Evolutionary conservation across 129 eudicot genomes (phyloP), one percentile per base, ranked within the genome.

Genomic region (Gnaphalium uliginosum): DNA sequence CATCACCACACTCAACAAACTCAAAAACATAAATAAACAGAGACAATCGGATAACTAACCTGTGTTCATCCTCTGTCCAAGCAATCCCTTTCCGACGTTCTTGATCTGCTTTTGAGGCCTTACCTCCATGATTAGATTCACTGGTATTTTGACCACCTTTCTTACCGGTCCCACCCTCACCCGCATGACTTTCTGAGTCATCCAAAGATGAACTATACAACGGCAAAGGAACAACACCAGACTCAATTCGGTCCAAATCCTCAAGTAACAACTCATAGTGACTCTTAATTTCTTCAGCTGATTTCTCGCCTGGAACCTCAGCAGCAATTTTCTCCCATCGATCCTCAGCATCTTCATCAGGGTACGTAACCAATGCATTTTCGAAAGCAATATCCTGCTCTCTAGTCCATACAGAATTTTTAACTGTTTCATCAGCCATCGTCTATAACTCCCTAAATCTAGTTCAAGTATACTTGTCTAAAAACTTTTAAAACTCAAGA

Each of bases 61-160:
- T 93, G 91, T 93, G 98, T 48, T 93, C 98, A 68, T 93, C 98
- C 83, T 93, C 98, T 0, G 96, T 90, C 98, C 96, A 93, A 68
- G 98, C 98, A 78, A 93, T 80, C n/a, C 98, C 98, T 77, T 93
- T 93, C 1, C 96, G 90, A 0, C 96, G 92, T 14, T 93, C 98
- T 83, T 90, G 98, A 43, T 93, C 98, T 2, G 96, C 71, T 82
- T 78, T 90, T 1, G 96, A 85, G 21, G 73, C 82, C 81, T 90
- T 93, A 61, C 91, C 87, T 68, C 86, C 88, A 50, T 84, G 88
- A 84, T 69, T 81, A 13, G 89, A 76, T 32, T 90, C 95, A 25
- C 74, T 58, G 37, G 67, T 77, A 15, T 39, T 59, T 7, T 86
- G 81, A 35, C 89, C 89, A 39, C 89, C 78, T 74, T 90, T 93